These are phyloP conservation scores for Phylloboletellus chloephorus DNA, from an alignment of 1,284 basidiomycete genomes.

Conservation along the genomic window DNA sequence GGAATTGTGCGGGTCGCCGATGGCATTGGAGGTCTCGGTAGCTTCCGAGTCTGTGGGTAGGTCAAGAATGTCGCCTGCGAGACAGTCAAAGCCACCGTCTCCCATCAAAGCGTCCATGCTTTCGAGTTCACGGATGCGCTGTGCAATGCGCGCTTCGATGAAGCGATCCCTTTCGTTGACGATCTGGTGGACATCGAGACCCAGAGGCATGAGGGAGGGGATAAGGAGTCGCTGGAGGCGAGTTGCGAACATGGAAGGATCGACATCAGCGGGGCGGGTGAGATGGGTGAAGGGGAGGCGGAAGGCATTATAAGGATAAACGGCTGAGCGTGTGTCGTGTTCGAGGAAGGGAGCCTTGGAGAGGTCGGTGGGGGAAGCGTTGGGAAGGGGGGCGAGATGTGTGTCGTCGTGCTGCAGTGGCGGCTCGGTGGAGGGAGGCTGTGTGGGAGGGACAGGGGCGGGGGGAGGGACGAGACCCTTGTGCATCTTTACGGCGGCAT, in stretches of 20 bases:
- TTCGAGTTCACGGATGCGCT: conserved; percentile 89
- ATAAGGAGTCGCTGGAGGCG: conserved; percentile 79
- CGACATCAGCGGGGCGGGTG: conserved; percentile 54
- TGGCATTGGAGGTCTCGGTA: not conserved
- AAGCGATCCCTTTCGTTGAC: conserved; percentile 89
- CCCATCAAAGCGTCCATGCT: conserved; percentile 78
- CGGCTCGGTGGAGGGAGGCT: conserved; percentile 11
- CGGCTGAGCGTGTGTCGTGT: conserved; percentile 73
- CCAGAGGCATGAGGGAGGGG: conserved; percentile 87
- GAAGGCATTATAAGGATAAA: conserved; percentile 97
- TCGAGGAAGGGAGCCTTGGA: conserved; percentile 72
- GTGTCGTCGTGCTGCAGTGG: conserved; percentile 43
- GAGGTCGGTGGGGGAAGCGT: conserved; percentile 45
- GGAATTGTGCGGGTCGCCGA: conserved; percentile 1
- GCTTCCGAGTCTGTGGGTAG: conserved; percentile 43
- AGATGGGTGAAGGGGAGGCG: conserved; percentile 79
- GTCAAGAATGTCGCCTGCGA: conserved; percentile 43
- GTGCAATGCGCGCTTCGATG: conserved; percentile 84
- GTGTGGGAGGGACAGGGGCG: conserved; percentile 10
- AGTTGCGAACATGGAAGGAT: conserved; percentile 58
- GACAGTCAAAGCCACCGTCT: conserved; percentile 62
- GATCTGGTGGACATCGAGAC: conserved; percentile 88
- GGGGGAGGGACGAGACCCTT: conserved; percentile 42
- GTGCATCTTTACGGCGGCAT: conserved; percentile 74
- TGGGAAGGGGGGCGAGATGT: conserved; percentile 20